Conservation (phyloP, 345 rosid genomes). For the Pelargonium nanum region DNA sequence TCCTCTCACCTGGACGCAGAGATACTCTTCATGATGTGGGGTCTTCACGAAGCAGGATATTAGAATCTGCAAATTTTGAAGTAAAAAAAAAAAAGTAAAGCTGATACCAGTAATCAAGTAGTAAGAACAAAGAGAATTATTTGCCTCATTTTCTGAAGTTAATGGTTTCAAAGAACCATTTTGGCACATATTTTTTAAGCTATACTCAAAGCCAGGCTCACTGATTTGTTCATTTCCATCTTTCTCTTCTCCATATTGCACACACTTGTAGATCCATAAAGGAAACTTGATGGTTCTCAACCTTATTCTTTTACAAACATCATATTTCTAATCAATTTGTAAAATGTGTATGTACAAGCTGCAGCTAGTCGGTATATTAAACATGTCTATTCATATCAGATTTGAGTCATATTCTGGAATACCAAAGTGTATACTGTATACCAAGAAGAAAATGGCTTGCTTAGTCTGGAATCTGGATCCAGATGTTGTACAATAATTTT, state of each 20-base stretch:
- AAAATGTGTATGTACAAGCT: no score
- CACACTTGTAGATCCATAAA: no score
- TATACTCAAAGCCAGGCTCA: neutral
- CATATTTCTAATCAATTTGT: no score
- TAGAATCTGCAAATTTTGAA: slow-evolving; percentile 44
- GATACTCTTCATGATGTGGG: slow-evolving; percentile 73
- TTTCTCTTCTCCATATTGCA: no score
- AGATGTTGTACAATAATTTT: no score
- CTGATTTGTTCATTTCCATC: slow-evolving; percentile 1
- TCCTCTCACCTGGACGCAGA: slow-evolving; percentile 63
- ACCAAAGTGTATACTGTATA: no score
- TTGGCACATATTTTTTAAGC: neutral
- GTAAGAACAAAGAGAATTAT: slow-evolving; percentile 13
- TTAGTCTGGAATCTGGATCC: no score
- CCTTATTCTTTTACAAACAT: neutral
- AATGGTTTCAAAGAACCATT: neutral
- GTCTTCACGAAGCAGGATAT: slow-evolving; percentile 91
- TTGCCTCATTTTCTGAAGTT: neutral
- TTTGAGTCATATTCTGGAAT: no score
- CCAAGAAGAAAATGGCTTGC: neutral
- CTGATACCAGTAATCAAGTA: no score
- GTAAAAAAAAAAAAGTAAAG: slow-evolving; percentile 2
- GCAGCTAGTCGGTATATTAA: no score
- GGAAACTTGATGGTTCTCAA: no score
- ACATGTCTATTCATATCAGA: no score